Percentiles rank a stretch among this genome's conserved stretches.
phyloP scores from a whole-genome alignment of 1,284 basidiomycete genomes.

The Heterobasidion annosum region DNA sequence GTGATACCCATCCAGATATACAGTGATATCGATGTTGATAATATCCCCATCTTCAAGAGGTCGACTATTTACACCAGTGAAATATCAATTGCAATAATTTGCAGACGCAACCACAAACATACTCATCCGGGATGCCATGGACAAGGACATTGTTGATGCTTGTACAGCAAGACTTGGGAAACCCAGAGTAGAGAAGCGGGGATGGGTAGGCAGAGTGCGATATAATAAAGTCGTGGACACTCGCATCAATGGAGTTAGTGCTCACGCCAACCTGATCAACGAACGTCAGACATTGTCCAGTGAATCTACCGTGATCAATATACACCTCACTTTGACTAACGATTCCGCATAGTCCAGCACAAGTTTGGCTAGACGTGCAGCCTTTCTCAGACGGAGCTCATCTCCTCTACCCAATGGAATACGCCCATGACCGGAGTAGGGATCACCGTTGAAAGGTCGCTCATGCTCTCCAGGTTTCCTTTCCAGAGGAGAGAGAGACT shows the following conservation, averaged over 20 bases:
- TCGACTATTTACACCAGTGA: constrained; percentile 37
- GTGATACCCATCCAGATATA: constrained; percentile 73
- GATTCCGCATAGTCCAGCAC: constrained; percentile 50
- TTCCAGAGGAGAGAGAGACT: constrained; percentile 3
- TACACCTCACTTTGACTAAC: constrained; percentile 42
- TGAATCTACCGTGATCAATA: not conserved
- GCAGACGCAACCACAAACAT: constrained; percentile 12
- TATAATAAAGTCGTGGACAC: constrained; percentile 66
- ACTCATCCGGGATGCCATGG: constrained; percentile 88
- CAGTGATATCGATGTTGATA: constrained; percentile 79
- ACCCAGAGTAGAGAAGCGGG: constrained; percentile 74
- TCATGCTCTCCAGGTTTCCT: constrained; percentile 18
- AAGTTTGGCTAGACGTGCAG: constrained; percentile 52
- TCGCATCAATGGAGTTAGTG: constrained; percentile 64
- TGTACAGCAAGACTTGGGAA: constrained; percentile 84
- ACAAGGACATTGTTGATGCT: constrained; percentile 80
- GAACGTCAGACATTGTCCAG: not conserved
- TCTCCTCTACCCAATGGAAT: constrained; percentile 50
- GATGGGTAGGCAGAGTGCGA: constrained; percentile 78
- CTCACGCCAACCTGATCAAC: constrained; percentile 57
- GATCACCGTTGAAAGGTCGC: constrained; percentile 10
- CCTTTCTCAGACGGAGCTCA: constrained; percentile 47
- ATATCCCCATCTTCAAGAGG: constrained; percentile 74
- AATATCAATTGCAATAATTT: not conserved
- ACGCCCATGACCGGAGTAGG: constrained; percentile 23